These are phyloP conservation scores for Aspergillus homomorphus DNA, from an alignment of 495 filamentous ascomycete genomes.

Conservation along the genomic window DNA sequence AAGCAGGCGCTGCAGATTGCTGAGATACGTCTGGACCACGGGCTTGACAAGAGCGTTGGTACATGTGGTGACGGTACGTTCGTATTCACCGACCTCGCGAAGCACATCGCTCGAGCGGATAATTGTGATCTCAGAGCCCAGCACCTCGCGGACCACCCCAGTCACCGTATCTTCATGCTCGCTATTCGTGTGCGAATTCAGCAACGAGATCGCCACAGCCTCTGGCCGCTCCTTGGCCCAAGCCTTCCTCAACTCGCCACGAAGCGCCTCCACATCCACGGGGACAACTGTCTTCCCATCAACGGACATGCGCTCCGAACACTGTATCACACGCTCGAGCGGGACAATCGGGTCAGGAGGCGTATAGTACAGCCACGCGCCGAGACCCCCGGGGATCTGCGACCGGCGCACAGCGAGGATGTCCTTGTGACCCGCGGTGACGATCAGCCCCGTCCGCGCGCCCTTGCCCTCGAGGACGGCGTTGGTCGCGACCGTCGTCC, in stretches of 20 bases:
- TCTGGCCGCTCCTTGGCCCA: conserved; percentile 36
- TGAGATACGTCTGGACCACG: conserved; percentile 44
- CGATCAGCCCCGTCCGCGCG: conserved; percentile 37
- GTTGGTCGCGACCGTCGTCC: conserved; percentile 42
- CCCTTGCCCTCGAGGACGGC: conserved; percentile 43
- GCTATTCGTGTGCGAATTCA: conserved; percentile 47
- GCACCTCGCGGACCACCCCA: conserved; percentile 33
- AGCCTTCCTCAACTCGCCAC: conserved; percentile 24
- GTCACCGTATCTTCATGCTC: conserved; percentile 39
- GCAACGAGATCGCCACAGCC: conserved; percentile 45
- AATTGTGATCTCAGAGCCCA: conserved; percentile 36
- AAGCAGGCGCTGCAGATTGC: conserved; percentile 35
- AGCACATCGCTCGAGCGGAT: conserved; percentile 47
- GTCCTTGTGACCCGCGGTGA: conserved; percentile 43
- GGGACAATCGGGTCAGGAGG: conserved; percentile 50
- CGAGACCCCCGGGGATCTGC: conserved; percentile 49
- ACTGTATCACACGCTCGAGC: conserved; percentile 46
- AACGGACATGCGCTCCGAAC: conserved; percentile 45
- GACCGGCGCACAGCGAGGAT: conserved; percentile 40
- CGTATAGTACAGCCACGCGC: conserved; percentile 46
- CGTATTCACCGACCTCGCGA: conserved; percentile 50
- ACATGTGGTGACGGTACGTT: conserved; percentile 50
- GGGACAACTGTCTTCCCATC: conserved; percentile 37
- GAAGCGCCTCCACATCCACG: conserved; percentile 39
- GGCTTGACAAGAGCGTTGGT: conserved; percentile 52